These are phyloP conservation scores for Camillea tinctor DNA, from an alignment of 2,329 filamentous ascomycete genomes.

Conservation along the genomic window DNA sequence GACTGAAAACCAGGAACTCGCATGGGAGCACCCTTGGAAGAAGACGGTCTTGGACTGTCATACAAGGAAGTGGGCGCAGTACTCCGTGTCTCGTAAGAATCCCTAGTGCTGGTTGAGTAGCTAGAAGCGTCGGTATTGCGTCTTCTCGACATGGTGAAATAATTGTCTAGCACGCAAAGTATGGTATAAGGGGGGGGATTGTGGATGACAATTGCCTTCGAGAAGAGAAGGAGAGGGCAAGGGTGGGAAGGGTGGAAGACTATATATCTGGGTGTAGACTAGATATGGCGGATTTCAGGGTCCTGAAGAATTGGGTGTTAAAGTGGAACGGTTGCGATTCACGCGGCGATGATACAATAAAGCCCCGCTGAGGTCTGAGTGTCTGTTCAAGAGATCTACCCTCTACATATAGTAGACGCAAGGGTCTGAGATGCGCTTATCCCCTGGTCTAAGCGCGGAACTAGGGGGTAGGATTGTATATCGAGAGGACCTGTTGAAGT, in stretches of 20 bases:
- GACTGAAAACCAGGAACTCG: conserved; percentile 19
- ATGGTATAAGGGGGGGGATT: conserved; percentile 14
- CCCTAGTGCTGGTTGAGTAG: conserved; percentile 39
- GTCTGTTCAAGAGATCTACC: conserved; percentile 19
- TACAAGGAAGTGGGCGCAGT: conserved; percentile 48
- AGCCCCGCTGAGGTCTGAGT: conserved; percentile 29
- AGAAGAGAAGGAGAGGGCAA: conserved; percentile 5
- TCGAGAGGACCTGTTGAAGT: conserved; percentile 14
- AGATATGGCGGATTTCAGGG: conserved; percentile 25
- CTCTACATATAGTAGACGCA: conserved; percentile 9
- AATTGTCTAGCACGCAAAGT: conserved; percentile 21
- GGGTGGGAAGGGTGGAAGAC: conserved; percentile 11
- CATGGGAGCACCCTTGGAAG: conserved; percentile 34
- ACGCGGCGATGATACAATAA: conserved; percentile 24
- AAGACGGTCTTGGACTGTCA: conserved; percentile 40
- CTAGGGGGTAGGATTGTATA: conserved; percentile 13
- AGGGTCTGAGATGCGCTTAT: conserved; percentile 22
- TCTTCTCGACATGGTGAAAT: conserved; percentile 37
- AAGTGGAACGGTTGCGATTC: conserved; percentile 21
- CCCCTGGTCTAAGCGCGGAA: conserved; percentile 23
- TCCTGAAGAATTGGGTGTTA: conserved; percentile 13
- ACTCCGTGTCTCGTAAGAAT: conserved; percentile 46
- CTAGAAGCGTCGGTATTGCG: conserved; percentile 33
- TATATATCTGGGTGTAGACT: conserved; percentile 25
- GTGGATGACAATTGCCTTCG: conserved; percentile 2